phyloP scores from a whole-genome alignment of 225 moss, liverwort and hornwort genomes.

The Polytrichum formosum region DNA sequence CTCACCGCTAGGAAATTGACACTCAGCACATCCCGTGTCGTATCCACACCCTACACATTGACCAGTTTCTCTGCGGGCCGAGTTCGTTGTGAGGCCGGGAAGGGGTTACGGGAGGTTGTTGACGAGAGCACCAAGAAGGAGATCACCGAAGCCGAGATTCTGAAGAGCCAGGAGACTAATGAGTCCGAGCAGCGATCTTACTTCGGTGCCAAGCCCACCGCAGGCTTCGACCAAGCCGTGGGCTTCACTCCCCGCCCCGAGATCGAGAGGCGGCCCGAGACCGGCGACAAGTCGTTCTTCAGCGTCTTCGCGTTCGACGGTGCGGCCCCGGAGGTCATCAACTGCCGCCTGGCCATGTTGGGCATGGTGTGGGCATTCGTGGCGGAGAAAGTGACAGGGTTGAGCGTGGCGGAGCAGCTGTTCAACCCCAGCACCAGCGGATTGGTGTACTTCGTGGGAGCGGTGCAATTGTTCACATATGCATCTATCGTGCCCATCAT shows the following conservation, averaged over 20 bases:
- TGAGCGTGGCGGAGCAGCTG: slow-evolving; percentile 16
- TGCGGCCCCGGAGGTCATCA: slow-evolving; percentile 12
- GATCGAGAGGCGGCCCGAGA: slow-evolving; percentile 16
- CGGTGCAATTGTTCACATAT: slow-evolving; percentile 12
- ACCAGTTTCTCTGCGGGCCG: background rate
- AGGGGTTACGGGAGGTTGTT: background rate
- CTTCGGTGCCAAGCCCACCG: slow-evolving; percentile 10
- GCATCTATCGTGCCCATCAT: slow-evolving; percentile 19
- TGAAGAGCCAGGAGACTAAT: slow-evolving; percentile 3
- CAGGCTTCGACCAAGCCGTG: slow-evolving; percentile 4
- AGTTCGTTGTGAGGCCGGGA: slow-evolving; percentile 1
- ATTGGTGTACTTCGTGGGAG: slow-evolving; percentile 16
- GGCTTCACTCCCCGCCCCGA: slow-evolving; percentile 13
- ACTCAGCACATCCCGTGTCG: background rate
- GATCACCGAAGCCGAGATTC: slow-evolving; percentile 11
- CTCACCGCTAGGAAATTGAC: too few species aligned
- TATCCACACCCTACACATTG: background rate
- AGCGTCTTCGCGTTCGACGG: slow-evolving; percentile 14
- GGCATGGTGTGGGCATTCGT: slow-evolving; percentile 7
- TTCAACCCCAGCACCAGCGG: slow-evolving; percentile 7
- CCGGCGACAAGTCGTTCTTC: slow-evolving; percentile 11
- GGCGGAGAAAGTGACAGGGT: slow-evolving; percentile 3
- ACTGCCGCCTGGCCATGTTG: slow-evolving; percentile 17
- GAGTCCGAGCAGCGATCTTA: slow-evolving; percentile 22
- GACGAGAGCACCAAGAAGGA: slow-evolving; percentile 16